These are phyloP conservation scores for Alternaria arborescens DNA, from an alignment of 2,329 filamentous ascomycete species.

Conservation along the genomic window DNA sequence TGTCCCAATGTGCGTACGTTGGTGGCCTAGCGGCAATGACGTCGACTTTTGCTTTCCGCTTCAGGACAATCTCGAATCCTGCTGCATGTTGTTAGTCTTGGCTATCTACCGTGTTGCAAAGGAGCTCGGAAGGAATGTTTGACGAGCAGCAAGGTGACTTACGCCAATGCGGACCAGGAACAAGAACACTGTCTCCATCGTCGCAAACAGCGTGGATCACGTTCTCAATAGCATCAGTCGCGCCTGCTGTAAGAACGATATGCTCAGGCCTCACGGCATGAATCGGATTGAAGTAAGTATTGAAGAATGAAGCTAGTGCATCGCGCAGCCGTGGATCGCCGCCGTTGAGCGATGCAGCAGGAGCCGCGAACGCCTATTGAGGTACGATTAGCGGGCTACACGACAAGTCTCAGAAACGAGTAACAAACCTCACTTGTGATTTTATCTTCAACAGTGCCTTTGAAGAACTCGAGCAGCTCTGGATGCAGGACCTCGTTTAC, in stretches of 20 bases:
- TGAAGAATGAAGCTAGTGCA: slow-evolving; percentile 42
- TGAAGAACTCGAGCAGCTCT: slow-evolving; percentile 41
- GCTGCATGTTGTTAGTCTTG: slow-evolving; percentile 18
- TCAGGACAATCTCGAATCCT: slow-evolving; percentile 32
- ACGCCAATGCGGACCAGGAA: slow-evolving; percentile 45
- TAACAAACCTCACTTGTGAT: slow-evolving; percentile 28
- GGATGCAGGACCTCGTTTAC: slow-evolving; percentile 39
- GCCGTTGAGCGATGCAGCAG: slow-evolving; percentile 21
- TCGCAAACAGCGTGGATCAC: slow-evolving; percentile 42
- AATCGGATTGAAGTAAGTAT: slow-evolving; percentile 37
- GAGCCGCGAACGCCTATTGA: slow-evolving; percentile 33
- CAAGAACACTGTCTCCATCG: slow-evolving; percentile 43
- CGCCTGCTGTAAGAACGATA: slow-evolving; percentile 40
- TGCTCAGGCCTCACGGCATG: slow-evolving; percentile 38
- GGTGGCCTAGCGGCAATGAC: slow-evolving; percentile 38
- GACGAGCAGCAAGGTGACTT: slow-evolving; percentile 15
- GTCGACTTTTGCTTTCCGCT: slow-evolving; percentile 35
- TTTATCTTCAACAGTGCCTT: slow-evolving; percentile 35
- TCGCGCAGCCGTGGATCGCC: slow-evolving; percentile 29
- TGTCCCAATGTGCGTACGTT: slow-evolving; percentile 42
- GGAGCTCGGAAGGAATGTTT: background rate
- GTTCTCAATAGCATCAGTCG: slow-evolving; percentile 38
- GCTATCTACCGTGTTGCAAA: background rate
- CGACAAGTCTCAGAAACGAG: background rate
- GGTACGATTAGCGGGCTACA: background rate